Conservation (phyloP, 139 green algal species). For the Edaphochlamys debaryana region DNA sequence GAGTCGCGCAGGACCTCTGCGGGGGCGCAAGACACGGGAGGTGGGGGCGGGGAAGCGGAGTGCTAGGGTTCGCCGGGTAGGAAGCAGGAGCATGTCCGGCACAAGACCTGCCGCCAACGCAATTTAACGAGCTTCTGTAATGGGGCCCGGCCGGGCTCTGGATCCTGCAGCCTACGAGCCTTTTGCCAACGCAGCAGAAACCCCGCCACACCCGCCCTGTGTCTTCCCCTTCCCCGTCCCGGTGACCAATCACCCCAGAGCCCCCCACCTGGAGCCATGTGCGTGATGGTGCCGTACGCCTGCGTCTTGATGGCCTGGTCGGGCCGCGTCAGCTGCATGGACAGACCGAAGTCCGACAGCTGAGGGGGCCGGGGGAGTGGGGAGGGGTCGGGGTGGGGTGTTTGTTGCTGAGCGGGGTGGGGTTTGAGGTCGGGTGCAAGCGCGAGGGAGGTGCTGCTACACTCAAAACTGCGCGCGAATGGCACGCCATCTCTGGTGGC, state of each 20-base stretch:
- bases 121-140: too few relatives aligned
- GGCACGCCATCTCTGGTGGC: too few relatives aligned
- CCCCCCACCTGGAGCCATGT: background rate
- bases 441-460: too few relatives aligned
- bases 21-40: background rate
- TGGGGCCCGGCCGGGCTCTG: too few relatives aligned
- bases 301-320: slow-evolving; percentile 49
- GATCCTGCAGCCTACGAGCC: too few relatives aligned
- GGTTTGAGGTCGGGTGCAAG: background rate
- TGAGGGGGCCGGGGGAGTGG: slow-evolving; percentile 24
- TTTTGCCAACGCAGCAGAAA: too few relatives aligned
- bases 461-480: too few relatives aligned
- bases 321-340: slow-evolving; percentile 53
- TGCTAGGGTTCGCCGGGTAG: background rate
- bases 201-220: background rate
- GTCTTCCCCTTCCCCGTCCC: background rate
- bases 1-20: slow-evolving; percentile 52
- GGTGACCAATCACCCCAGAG: background rate
- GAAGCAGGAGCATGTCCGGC: too few relatives aligned
- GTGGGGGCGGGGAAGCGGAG: background rate
- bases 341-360: slow-evolving; percentile 78
- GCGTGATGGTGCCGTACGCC: slow-evolving; percentile 54
- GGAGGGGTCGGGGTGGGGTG: too few relatives aligned
- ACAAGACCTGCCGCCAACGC: too few relatives aligned
- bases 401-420: too few relatives aligned